Percentiles rank a stretch among this genome's conserved stretches.
Evolutionary conservation across 441 rosid genomes (phyloP).

Genomic region (Isatis lusitanica): DNA sequence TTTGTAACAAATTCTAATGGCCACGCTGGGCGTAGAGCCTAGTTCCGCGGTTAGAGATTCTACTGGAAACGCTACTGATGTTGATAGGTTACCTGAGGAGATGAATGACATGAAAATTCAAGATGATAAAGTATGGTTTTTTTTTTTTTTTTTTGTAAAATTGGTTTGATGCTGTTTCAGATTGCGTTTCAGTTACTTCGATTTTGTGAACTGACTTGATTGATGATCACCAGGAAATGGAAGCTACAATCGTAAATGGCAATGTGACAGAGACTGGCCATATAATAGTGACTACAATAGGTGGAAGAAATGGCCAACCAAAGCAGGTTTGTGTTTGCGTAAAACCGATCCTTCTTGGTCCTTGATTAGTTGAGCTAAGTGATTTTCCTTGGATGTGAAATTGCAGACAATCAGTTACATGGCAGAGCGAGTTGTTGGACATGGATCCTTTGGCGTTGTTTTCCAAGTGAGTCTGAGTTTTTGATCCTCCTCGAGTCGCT

Average conservation of each 20-base stretch:
- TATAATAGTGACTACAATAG: conserved; percentile 94
- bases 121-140: conserved; percentile 67
- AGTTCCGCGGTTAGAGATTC: conserved; percentile 56
- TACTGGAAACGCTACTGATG: conserved; percentile 51
- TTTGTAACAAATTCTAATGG: conserved; percentile 41
- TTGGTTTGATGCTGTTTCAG: not conserved
- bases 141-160: too few species aligned
- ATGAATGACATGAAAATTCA: conserved; percentile 91
- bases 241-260: conserved; percentile 54
- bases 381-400: not conserved
- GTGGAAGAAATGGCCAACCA: conserved; percentile 95
- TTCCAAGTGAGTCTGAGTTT: conserved; percentile 62
- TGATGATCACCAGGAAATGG: conserved; percentile 61
- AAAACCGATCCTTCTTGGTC: not conserved
- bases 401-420: conserved; percentile 92
- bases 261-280: conserved; percentile 93
- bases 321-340: conserved; percentile 59
- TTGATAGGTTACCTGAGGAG: conserved; percentile 80
- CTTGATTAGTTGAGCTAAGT: not conserved
- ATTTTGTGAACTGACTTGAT: not conserved
- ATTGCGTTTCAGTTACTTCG: not conserved
- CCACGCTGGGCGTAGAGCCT: conserved; percentile 60
- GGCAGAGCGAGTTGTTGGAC: conserved; percentile 97
- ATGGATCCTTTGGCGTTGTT: conserved; percentile 97
- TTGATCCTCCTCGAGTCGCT: not conserved